Evolutionary conservation across 1,139 yeast genomes (phyloP), one percentile per base, ranked within the genome.

Genomic region (Lodderomyces pseudojiufengensis): DNA sequence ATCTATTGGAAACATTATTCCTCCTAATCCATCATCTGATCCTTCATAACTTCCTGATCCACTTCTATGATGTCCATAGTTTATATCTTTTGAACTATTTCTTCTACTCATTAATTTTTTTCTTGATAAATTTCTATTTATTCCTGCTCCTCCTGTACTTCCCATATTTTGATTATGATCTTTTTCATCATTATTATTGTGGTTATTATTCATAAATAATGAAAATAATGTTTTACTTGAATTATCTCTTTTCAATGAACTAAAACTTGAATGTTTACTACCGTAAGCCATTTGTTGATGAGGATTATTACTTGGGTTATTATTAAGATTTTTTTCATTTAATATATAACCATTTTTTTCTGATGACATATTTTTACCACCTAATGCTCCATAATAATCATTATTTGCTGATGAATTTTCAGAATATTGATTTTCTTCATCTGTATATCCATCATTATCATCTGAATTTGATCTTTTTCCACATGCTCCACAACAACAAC

Each of bases 361-460:
- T n/a, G n/a, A n/a, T n/a, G n/a, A n/a, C n/a, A n/a, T n/a, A n/a
- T n/a, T n/a, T 18, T 7, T 7, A 18, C 20, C 7, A 5, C 20
- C 20, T 5, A 18, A 9, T 14, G 8, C 31, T 28, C n/a, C 10
- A 13, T 16, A 20, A 27, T 27, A 27, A 20, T 20, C 21, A 21
- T 14, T 11, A 29, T 29, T 29, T 3, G 11, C 9, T 29, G 23
- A 18, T 5, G 61, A 57, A 20, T 49, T 37, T 16, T 62, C 67
- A 39, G 63, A 54, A 37, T 52, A 54, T 34, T 58, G 69, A 43
- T 61, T 62, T 42, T 69, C 74, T 40, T 66, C 72, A 42, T 68
- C 73, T 21, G 64, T 54, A 15, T 15, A 12, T 20, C 52, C 62
- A 39, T 60, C 63, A 31, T 53, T 44, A 24, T 50, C 57, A 13